Evolutionary conservation across 169 alveolate genomes (phyloP).

Genomic region (Eimeria falciformis): DNA sequence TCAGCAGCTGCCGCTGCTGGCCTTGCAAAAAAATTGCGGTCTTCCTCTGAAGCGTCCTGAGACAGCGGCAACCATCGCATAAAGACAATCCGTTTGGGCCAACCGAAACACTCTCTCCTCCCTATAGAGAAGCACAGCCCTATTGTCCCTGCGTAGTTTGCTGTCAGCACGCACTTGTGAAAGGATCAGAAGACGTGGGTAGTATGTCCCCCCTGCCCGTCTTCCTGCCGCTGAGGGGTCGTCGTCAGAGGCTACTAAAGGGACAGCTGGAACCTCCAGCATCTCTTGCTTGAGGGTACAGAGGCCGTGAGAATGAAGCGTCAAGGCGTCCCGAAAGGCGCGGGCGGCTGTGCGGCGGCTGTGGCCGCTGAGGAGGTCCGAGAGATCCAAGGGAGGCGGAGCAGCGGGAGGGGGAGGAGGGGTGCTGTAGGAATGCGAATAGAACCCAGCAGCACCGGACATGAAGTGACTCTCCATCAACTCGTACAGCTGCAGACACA

Average conservation of each 20-base stretch:
- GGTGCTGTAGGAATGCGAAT: conserved; percentile 16
- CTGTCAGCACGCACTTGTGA: conserved; percentile 20
- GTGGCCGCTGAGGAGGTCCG: conserved; percentile 42
- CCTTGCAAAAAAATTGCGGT: neutral
- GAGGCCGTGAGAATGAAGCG: conserved; percentile 68
- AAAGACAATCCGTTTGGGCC: neutral
- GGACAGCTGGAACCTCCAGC: neutral
- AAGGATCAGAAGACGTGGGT: conserved; percentile 24
- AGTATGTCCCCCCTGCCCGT: neutral
- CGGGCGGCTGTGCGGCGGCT: conserved; percentile 76
- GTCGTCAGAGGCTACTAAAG: neutral
- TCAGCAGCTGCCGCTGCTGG: conserved; percentile 12
- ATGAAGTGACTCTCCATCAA: conserved; percentile 32
- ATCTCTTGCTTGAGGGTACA: conserved; percentile 28
- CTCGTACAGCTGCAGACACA: conserved; percentile 42
- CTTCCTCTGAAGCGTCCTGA: conserved; percentile 41
- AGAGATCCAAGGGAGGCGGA: conserved; percentile 13
- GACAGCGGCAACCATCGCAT: neutral
- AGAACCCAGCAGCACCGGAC: conserved; percentile 27
- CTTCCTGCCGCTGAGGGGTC: neutral
- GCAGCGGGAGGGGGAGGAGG: conserved; percentile 31
- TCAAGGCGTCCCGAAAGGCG: conserved; percentile 65
- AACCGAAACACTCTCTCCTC: too few relatives aligned
- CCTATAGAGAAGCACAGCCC: neutral
- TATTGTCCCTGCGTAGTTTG: neutral